Evolutionary conservation across 2,329 filamentous ascomycete species (phyloP).

Genomic region (Aspergillus bombycis): DNA sequence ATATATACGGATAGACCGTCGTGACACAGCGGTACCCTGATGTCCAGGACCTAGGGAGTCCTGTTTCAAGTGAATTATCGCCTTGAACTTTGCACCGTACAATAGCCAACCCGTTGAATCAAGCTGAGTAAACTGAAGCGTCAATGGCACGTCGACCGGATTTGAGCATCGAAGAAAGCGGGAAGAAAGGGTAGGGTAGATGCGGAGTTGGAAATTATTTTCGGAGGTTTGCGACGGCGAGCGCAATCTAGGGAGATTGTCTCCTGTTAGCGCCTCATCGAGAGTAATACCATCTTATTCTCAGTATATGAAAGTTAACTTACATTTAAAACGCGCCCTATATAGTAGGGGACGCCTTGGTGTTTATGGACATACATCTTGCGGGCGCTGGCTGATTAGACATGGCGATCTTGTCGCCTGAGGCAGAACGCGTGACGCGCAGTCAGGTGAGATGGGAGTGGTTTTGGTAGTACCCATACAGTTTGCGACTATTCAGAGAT

Average conservation of each 20-base stretch:
- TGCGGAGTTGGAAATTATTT: conserved; percentile 15
- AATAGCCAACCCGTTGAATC: neutral
- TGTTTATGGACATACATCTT: conserved; percentile 24
- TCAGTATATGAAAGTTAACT: neutral
- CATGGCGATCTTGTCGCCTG: conserved; percentile 26
- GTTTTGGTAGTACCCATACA: neutral
- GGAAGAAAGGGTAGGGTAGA: neutral
- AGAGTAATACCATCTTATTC: neutral
- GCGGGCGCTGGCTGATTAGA: conserved; percentile 1
- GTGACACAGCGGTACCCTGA: neutral
- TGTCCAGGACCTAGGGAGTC: neutral
- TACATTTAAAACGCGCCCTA: neutral
- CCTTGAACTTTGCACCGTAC: neutral
- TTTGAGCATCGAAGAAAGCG: neutral
- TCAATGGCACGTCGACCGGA: neutral
- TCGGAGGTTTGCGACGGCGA: neutral
- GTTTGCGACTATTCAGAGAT: neutral
- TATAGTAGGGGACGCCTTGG: conserved; percentile 12
- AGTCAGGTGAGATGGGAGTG: conserved; percentile 31
- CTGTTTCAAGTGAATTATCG: neutral
- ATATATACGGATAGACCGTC: neutral
- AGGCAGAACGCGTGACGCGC: conserved; percentile 37
- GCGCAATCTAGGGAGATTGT: neutral
- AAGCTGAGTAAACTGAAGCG: neutral
- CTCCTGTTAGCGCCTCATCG: neutral